Percentiles rank a stretch among this genome's conserved stretches.
These are phyloP conservation scores for Crassisporium funariophilum DNA, from an alignment of 768 basidiomycete genomes.

Conservation along the genomic window DNA sequence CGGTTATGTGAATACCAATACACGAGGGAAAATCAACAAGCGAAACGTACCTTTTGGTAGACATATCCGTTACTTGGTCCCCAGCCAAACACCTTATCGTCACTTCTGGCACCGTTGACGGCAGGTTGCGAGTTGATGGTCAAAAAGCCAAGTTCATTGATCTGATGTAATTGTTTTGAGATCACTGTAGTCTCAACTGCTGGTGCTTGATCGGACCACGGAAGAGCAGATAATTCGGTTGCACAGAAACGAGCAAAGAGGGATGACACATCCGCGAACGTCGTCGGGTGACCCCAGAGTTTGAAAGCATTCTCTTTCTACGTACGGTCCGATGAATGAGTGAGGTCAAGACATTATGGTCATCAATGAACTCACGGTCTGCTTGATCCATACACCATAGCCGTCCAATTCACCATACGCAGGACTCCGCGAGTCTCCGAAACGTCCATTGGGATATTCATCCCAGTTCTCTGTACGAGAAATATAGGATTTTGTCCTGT, in stretches of 20 bases:
- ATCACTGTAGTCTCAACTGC: slow-evolving; percentile 85
- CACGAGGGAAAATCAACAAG: neutral
- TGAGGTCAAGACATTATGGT: slow-evolving; percentile 9
- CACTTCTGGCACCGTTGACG: slow-evolving; percentile 85
- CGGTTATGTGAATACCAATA: slow-evolving; percentile 3
- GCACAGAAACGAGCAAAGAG: slow-evolving; percentile 88
- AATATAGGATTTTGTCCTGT: slow-evolving; percentile 92
- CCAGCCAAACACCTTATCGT: slow-evolving; percentile 89
- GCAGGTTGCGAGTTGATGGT: slow-evolving; percentile 98
- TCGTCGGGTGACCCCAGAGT: slow-evolving; percentile 84
- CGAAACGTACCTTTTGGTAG: slow-evolving; percentile 79
- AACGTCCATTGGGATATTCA: slow-evolving; percentile 98
- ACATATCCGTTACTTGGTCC: slow-evolving; percentile 92
- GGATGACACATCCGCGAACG: slow-evolving; percentile 60
- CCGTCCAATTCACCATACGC: slow-evolving; percentile 98
- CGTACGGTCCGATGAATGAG: neutral
- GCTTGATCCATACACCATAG: slow-evolving; percentile 91
- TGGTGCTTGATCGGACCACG: slow-evolving; percentile 94
- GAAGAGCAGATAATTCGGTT: slow-evolving; percentile 72
- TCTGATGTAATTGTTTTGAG: slow-evolving; percentile 70
- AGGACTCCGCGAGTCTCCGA: slow-evolving; percentile 95
- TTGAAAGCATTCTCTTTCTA: slow-evolving; percentile 87
- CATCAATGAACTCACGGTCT: slow-evolving; percentile 54
- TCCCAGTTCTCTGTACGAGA: slow-evolving; percentile 99
- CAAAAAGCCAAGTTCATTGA: slow-evolving; percentile 92